phyloP scores from a whole-genome alignment of 208 protist species.

The Lotmaria passim region DNA sequence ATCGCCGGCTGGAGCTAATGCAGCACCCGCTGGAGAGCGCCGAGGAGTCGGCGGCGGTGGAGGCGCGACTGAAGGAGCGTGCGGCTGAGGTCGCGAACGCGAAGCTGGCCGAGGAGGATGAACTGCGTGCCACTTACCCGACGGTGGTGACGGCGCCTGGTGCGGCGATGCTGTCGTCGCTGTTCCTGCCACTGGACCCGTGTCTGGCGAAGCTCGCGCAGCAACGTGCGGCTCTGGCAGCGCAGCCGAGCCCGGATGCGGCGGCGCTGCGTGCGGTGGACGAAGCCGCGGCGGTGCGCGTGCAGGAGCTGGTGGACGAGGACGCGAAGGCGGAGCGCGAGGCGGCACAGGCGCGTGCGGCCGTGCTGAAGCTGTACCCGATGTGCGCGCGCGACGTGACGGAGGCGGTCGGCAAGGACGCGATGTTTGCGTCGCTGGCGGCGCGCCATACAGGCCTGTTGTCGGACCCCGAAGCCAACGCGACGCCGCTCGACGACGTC shows the following conservation, averaged over 20 bases:
- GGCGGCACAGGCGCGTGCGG: conserved; percentile 29
- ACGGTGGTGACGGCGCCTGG: conserved; percentile 1
- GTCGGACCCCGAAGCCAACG: conserved; percentile 27
- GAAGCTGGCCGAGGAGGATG: conserved; percentile 26
- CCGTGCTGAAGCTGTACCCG: conserved; percentile 38
- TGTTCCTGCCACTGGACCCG: conserved; percentile 40
- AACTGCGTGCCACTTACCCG: conserved; percentile 19
- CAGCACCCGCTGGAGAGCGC: conserved; percentile 33
- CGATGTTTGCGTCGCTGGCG: conserved; percentile 39
- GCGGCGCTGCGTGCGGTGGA: conserved; percentile 21
- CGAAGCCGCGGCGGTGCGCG: conserved; percentile 23
- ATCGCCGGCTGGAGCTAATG: conserved; percentile 38
- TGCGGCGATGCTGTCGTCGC: conserved; percentile 33
- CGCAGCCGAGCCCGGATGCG: conserved; percentile 1
- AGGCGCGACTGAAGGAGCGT: conserved; percentile 23
- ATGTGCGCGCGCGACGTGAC: conserved; percentile 58
- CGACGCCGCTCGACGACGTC: conserved; percentile 20
- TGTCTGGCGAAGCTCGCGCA: conserved; percentile 28
- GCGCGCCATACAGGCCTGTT: conserved; percentile 29
- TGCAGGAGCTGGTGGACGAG: conserved; percentile 32
- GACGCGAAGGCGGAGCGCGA: conserved; percentile 36
- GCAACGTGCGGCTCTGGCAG: conserved; percentile 18
- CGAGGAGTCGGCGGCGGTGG: conserved; percentile 23
- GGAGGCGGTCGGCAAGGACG: conserved; percentile 47
- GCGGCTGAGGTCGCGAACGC: conserved; percentile 35